Evolutionary conservation across 1,284 basidiomycete species (phyloP).

Genomic region (Puccinia novopanici): DNA sequence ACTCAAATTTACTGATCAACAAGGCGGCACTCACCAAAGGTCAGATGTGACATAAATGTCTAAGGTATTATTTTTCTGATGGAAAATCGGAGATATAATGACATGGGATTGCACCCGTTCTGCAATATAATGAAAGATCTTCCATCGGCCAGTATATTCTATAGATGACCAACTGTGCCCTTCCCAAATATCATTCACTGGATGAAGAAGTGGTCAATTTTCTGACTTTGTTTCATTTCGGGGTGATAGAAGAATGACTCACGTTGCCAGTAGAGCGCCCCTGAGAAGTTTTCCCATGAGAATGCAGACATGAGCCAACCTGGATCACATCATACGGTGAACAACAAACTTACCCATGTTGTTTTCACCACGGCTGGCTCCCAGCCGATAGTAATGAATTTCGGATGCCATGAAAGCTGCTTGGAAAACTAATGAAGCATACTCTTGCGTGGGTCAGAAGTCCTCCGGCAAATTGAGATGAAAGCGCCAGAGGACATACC

Average conservation of each 20-base stretch:
- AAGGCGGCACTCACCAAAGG: constrained; percentile 57
- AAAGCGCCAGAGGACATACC: constrained; percentile 57
- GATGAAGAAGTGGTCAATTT: background rate
- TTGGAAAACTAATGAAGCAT: constrained; percentile 63
- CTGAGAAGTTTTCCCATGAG: constrained; percentile 52
- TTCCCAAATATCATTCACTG: constrained; percentile 70
- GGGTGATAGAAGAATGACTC: background rate
- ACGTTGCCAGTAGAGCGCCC: constrained; percentile 55
- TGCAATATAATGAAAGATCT: constrained; percentile 66
- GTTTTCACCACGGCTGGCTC: constrained; percentile 66
- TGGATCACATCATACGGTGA: background rate
- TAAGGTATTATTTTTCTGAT: constrained; percentile 64
- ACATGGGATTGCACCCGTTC: constrained; percentile 64
- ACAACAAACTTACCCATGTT: constrained; percentile 65
- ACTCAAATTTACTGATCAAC: background rate
- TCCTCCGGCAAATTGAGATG: constrained; percentile 62
- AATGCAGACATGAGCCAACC: background rate
- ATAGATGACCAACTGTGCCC: constrained; percentile 67
- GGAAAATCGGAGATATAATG: constrained; percentile 64
- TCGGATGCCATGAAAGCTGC: constrained; percentile 66
- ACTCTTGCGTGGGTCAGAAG: constrained; percentile 56
- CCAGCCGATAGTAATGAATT: constrained; percentile 67
- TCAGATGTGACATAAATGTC: constrained; percentile 65
- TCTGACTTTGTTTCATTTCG: background rate
- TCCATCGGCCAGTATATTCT: constrained; percentile 69